These are phyloP conservation scores for Polysphondylium violaceum DNA, from an alignment of 78 protist species.

Conservation along the genomic window DNA sequence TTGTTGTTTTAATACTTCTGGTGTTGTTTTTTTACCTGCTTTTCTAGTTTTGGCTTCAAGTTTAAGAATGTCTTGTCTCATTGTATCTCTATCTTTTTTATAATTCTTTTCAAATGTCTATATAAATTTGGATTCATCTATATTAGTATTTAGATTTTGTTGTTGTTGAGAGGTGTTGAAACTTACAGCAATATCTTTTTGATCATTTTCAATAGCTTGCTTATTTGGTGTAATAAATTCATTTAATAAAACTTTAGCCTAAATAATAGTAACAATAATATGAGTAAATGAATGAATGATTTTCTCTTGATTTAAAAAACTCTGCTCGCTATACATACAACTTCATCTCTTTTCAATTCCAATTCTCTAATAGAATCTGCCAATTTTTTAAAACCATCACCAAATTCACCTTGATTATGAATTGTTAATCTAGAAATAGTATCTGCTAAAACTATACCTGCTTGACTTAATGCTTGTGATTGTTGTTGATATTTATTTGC, in stretches of 20 bases:
- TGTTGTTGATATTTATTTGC: slow-evolving; percentile 77
- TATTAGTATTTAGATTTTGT: too few relatives aligned
- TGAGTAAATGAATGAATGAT: not conserved
- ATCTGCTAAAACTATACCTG: slow-evolving; percentile 61
- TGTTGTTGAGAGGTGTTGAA: not conserved
- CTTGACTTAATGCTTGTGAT: slow-evolving; percentile 36
- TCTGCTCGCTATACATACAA: not conserved
- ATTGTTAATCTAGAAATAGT: slow-evolving; percentile 62
- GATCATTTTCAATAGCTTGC: slow-evolving; percentile 75
- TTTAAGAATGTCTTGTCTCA: slow-evolving; percentile 79
- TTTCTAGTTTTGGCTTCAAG: slow-evolving; percentile 74
- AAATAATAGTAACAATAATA: too few relatives aligned
- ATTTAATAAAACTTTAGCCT: slow-evolving; percentile 56
- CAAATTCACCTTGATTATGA: slow-evolving; percentile 69
- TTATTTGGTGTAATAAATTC: slow-evolving; percentile 75
- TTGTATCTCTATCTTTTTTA: slow-evolving; percentile 72
- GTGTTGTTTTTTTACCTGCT: slow-evolving; percentile 79
- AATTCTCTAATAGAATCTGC: slow-evolving; percentile 61
- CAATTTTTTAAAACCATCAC: slow-evolving; percentile 55
- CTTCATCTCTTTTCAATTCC: slow-evolving; percentile 70
- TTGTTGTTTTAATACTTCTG: slow-evolving; percentile 78
- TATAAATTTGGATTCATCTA: not conserved
- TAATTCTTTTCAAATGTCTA: slow-evolving; percentile 72
- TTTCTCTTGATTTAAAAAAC: not conserved
- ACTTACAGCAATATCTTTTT: slow-evolving; percentile 60